These are phyloP conservation scores for Tetrahymena thermophila DNA, from an alignment of 73 alveolate species.

Conservation along the genomic window DNA sequence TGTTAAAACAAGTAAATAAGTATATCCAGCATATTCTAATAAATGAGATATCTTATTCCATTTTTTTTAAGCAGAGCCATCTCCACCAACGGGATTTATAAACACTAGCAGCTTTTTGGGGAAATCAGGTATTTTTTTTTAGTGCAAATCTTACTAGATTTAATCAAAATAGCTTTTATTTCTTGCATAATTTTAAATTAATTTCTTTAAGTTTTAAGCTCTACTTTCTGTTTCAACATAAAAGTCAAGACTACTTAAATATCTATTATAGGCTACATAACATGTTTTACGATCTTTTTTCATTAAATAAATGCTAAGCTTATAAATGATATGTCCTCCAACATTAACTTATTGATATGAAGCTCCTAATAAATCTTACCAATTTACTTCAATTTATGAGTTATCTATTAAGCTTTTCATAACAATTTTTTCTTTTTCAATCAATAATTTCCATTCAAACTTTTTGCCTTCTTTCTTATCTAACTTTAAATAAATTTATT, in stretches of 20 bases:
- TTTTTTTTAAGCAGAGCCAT: constrained; percentile 31
- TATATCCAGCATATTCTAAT: constrained; percentile 5
- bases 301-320: neutral
- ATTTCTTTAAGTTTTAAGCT: neutral
- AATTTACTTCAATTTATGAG: neutral
- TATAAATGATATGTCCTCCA: neutral
- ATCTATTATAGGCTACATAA: neutral
- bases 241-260: neutral
- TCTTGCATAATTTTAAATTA: neutral
- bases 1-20: constrained; percentile 9
- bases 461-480: neutral
- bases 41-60: constrained; percentile 30
- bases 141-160: neutral
- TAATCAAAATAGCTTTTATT: neutral
- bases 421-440: neutral
- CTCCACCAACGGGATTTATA: constrained; percentile 41
- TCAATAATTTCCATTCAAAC: neutral
- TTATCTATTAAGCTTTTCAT: neutral
- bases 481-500: neutral
- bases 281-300: neutral
- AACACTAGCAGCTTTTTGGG: constrained; percentile 8
- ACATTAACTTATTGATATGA: neutral
- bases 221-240: neutral
- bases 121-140: neutral
- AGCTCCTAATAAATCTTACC: neutral